A percentile compares a stretch with the other conserved stretches of the same genome.
Conservation (phyloP, 2,329 filamentous ascomycete species). For the Aspergillus sp. region DNA sequence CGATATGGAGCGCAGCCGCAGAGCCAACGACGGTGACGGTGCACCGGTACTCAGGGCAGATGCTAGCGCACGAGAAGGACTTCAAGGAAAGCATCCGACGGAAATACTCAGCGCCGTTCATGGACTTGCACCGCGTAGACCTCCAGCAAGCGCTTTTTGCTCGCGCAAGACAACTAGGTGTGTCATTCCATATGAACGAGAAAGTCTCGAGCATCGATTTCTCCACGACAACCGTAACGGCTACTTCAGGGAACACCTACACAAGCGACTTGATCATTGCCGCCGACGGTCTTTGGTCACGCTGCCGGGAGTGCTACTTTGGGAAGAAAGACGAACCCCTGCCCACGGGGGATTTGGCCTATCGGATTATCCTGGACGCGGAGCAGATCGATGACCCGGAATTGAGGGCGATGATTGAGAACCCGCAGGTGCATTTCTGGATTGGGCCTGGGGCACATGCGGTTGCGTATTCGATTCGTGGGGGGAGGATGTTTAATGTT, state of each 20-base stretch:
- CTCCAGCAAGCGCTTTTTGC: constrained; percentile 48
- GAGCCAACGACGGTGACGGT: constrained; percentile 27
- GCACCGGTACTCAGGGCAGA: constrained; percentile 25
- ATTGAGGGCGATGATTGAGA: constrained; percentile 46
- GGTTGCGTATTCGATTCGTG: constrained; percentile 52
- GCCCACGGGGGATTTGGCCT: constrained; percentile 58
- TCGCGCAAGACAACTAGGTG: constrained; percentile 47
- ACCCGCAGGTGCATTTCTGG: constrained; percentile 53
- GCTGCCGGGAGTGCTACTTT: constrained; percentile 44
- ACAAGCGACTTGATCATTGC: constrained; percentile 52
- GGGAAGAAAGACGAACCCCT: constrained; percentile 42
- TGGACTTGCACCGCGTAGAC: constrained; percentile 56
- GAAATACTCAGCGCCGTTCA: constrained; percentile 51
- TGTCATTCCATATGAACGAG: constrained; percentile 43
- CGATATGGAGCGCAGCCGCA: constrained; percentile 22
- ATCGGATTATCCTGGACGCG: constrained; percentile 49
- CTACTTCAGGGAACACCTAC: constrained; percentile 36
- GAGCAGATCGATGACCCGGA: constrained; percentile 46
- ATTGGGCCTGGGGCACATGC: constrained; percentile 54
- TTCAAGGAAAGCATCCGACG: constrained; percentile 47
- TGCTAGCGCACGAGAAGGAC: constrained; percentile 40
- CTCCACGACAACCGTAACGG: constrained; percentile 20
- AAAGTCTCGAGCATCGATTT: constrained; percentile 40
- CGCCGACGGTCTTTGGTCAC: constrained; percentile 58
- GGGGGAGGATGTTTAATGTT: constrained; percentile 55